Evolutionary conservation across 768 basidiomycete species (phyloP).

Genomic region (Pleurotus tuber-regium): DNA sequence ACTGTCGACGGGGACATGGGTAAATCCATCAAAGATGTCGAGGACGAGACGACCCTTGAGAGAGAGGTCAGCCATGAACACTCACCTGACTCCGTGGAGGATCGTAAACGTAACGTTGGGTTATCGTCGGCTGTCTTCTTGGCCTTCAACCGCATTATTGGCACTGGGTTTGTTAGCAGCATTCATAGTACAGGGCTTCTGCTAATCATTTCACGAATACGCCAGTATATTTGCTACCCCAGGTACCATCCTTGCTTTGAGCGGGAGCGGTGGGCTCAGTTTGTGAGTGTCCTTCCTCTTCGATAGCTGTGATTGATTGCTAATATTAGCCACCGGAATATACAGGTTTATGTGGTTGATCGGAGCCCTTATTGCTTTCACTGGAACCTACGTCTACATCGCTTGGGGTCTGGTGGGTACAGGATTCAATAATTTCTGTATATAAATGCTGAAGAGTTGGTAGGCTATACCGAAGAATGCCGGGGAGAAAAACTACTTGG

Average conservation of each 20-base stretch:
- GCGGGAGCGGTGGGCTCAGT: constrained; percentile 40
- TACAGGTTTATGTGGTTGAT: constrained; percentile 40
- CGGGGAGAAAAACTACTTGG: constrained; percentile 73
- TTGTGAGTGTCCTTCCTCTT: constrained; percentile 20
- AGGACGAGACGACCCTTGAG: not conserved
- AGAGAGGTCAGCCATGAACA: constrained; percentile 16
- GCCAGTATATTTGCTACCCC: constrained; percentile 42
- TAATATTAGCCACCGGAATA: not conserved
- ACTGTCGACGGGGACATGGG: constrained; percentile 1
- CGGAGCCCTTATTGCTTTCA: constrained; percentile 36
- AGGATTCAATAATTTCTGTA: not conserved
- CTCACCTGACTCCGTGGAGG: constrained; percentile 11
- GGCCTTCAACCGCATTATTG: constrained; percentile 42
- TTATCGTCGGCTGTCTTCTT: constrained; percentile 36
- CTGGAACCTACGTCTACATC: constrained; percentile 40
- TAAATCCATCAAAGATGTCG: constrained; percentile 8
- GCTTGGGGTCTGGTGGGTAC: constrained; percentile 35
- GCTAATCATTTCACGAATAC: too few species aligned
- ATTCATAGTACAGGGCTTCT: too few species aligned
- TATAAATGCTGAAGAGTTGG: not conserved
- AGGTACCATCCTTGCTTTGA: constrained; percentile 32
- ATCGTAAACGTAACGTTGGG: constrained; percentile 17
- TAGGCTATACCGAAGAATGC: constrained; percentile 61
- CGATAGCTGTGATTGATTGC: not conserved
- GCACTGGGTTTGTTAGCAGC: constrained; percentile 41